Base-by-base conservation (phyloP, 1,284 basidiomycete genomes). In the Rhodotorula sp. region DNA sequence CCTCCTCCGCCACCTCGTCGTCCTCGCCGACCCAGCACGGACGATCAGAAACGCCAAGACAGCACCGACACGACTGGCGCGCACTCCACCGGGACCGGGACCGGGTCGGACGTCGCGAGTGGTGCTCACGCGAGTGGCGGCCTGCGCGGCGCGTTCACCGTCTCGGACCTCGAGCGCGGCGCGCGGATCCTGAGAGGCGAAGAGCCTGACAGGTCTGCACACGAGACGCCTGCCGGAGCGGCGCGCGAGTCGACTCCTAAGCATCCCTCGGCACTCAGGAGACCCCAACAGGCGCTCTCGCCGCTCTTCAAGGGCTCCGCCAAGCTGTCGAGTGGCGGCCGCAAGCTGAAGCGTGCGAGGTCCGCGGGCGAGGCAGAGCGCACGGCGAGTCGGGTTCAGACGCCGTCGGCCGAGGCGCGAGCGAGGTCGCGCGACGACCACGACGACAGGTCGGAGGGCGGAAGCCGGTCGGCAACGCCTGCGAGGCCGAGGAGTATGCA, bases 101-200 rank as follows among this genome's bases (percentile, higher is more conserved):
- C 4, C 9, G 40, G 40, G 10, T 44, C 40, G 40, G 10, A 11
- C 13, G 8, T 44, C 9, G 11, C 40, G 40, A 15, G 13, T 13
- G 40, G 40, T 13, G 40, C 40, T 10, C 40, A 44, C 8, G 40
- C 11, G 11, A 31, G 28, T 2, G 28, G 18, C 7, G 37, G 26
- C 11, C 44, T 71, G 5, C 54, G 70, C 28, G 70, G 70, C 7
- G 70, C 70, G 4, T 71, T 71, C 53, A 71, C 70, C 26, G 34
- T 56, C 8, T 56, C 56, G 26, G 70, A 71, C 37, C 54, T 68
- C 47, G 66, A 71, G 50, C 66, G 70, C 20, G 64, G 64, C 10
- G 64, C 64, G 26, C 52, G 64, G 1, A n/a, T 53, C 6, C 47
- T 65, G 4, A 20, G 58, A 9, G 64, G 58, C 10, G 64, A 65